phyloP scores from a whole-genome alignment of 306 rosid species.

The barrel medic (Medicago truncatula) region DNA sequence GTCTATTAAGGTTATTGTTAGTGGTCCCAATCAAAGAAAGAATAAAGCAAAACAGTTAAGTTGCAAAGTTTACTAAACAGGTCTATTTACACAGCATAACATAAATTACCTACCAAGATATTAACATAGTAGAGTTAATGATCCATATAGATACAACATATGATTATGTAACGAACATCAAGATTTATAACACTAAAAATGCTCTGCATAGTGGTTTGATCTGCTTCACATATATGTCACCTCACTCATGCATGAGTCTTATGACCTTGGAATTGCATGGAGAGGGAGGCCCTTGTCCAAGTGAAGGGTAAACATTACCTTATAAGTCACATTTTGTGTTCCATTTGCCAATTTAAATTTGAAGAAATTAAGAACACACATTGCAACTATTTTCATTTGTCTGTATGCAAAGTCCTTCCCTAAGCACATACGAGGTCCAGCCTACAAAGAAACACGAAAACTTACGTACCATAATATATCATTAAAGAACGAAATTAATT shows the following conservation, averaged over 20 bases:
- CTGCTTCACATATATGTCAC: neutral
- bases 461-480: neutral
- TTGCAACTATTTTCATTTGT: conserved; percentile 78
- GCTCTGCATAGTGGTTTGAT: neutral
- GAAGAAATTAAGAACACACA: conserved; percentile 64
- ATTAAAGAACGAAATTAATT: conserved; percentile 27
- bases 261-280: conserved; percentile 55
- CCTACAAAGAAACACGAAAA: conserved; percentile 49
- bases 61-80: too few species aligned
- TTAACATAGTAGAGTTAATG: too few species aligned
- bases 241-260: neutral
- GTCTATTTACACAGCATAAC: too few species aligned
- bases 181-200: neutral
- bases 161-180: neutral
- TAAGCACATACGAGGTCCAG: conserved; percentile 71
- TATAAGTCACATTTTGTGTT: conserved; percentile 36
- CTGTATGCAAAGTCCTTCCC: conserved; percentile 82
- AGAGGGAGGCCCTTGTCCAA: conserved; percentile 71
- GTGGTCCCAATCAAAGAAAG: too few species aligned
- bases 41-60: too few species aligned
- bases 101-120: too few species aligned
- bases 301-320: conserved; percentile 81
- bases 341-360: conserved; percentile 62
- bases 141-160: too few species aligned
- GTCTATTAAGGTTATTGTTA: too few species aligned